phyloP scores from a whole-genome alignment of 2,329 filamentous ascomycete species.

The Coniochaeta ligniaria region DNA sequence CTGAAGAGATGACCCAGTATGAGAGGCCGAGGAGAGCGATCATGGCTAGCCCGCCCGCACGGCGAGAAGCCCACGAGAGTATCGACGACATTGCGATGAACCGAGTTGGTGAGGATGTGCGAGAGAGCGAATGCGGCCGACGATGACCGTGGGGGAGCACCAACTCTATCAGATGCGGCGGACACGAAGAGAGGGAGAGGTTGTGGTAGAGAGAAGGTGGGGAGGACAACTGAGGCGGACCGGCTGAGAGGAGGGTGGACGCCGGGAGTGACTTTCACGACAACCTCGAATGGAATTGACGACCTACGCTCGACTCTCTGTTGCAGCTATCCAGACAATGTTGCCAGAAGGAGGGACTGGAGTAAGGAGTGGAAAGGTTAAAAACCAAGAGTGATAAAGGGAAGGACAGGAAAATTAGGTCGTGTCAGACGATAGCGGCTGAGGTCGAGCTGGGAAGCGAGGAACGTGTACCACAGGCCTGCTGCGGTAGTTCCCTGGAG shows the following conservation, averaged over 20 bases:
- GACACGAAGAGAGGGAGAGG: neutral
- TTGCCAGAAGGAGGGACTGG: conserved; percentile 14
- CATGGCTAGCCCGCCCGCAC: conserved; percentile 49
- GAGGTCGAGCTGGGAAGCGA: conserved; percentile 5
- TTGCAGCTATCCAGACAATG: conserved; percentile 6
- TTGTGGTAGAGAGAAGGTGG: neutral
- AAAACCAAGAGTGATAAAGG: conserved; percentile 3
- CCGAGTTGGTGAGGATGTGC: neutral
- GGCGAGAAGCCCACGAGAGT: conserved; percentile 45
- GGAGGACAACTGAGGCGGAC: neutral
- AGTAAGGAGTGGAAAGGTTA: neutral
- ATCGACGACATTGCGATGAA: conserved; percentile 37
- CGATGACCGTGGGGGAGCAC: neutral
- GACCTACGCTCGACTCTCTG: conserved; percentile 12
- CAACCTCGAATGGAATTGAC: conserved; percentile 11
- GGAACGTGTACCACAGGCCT: neutral
- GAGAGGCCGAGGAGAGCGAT: conserved; percentile 38
- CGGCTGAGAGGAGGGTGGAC: neutral
- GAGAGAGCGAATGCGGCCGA: neutral
- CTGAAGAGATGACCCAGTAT: conserved; percentile 48
- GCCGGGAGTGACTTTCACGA: neutral
- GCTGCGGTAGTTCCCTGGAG: too few relatives aligned
- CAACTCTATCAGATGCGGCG: neutral
- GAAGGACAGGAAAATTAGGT: conserved; percentile 9
- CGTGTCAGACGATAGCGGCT: conserved; percentile 7